phyloP scores from a whole-genome alignment of 192 early-diverging fungal genomes.

The Dimargaris xerosporica region DNA sequence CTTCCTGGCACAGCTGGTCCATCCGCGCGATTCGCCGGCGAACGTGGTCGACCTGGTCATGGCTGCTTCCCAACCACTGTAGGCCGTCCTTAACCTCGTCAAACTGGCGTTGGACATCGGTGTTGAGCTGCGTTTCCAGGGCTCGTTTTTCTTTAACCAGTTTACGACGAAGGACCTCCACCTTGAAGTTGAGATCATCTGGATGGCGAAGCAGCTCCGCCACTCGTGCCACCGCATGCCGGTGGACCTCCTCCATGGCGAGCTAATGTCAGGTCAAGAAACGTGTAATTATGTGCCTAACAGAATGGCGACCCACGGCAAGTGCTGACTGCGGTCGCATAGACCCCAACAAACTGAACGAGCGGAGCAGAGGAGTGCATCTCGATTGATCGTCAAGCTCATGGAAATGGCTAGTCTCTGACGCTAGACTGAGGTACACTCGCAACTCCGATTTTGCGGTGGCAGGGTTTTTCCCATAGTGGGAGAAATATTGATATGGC shows the following conservation, averaged over 20 bases:
- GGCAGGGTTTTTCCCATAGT: too few species aligned
- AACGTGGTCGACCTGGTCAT: constrained; percentile 43
- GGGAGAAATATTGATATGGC: too few species aligned
- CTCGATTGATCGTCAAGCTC: too few species aligned
- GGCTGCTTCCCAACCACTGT: constrained; percentile 52
- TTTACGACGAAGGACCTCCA: constrained; percentile 61
- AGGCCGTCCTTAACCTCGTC: constrained; percentile 81
- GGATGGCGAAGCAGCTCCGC: constrained; percentile 80
- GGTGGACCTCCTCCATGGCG: constrained; percentile 31
- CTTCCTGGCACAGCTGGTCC: constrained; percentile 70
- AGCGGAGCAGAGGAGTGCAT: too few species aligned
- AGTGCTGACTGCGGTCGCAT: too few species aligned
- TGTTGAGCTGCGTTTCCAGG: constrained; percentile 91
- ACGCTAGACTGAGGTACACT: too few species aligned
- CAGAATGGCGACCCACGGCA: too few species aligned
- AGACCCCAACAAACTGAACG: too few species aligned
- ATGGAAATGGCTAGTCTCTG: too few species aligned
- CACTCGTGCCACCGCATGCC: constrained; percentile 63
- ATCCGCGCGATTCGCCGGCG: constrained; percentile 65
- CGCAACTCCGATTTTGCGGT: too few species aligned
- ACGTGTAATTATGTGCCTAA: too few species aligned
- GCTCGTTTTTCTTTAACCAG: constrained; percentile 77
- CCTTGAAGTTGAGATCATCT: constrained; percentile 82
- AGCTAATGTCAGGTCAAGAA: too few species aligned
- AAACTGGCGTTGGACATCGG: constrained; percentile 80